Conservation (phyloP, 2,329 filamentous ascomycete genomes). For the Fusarium sp. region DNA sequence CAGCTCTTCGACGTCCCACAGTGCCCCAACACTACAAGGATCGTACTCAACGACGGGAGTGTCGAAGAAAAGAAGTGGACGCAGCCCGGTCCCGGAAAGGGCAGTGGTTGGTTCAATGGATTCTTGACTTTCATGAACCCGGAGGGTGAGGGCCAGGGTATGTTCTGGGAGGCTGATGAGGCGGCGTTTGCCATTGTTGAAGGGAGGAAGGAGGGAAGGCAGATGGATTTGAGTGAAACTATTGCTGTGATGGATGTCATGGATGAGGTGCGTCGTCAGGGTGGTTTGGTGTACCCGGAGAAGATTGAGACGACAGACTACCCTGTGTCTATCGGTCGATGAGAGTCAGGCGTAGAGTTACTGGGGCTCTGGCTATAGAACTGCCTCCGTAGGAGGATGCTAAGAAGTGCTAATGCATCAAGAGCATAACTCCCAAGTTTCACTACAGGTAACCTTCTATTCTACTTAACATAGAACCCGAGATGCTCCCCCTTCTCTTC, state of each 20-base stretch:
- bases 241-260: slow-evolving; percentile 83
- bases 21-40: slow-evolving; percentile 71
- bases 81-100: slow-evolving; percentile 58
- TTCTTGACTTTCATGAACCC: slow-evolving; percentile 50
- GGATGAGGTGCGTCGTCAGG: slow-evolving; percentile 65
- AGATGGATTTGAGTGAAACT: slow-evolving; percentile 78
- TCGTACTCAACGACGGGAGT: slow-evolving; percentile 65
- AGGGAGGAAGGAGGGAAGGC: slow-evolving; percentile 78
- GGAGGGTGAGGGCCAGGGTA: slow-evolving; percentile 74
- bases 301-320: slow-evolving; percentile 19
- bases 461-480: too few relatives aligned
- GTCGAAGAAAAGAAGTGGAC: slow-evolving; percentile 61
- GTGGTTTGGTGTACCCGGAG: slow-evolving; percentile 63
- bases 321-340: not conserved
- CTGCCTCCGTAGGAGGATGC: not conserved
- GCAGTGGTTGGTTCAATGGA: slow-evolving; percentile 27
- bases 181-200: slow-evolving; percentile 78
- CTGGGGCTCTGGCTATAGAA: not conserved
- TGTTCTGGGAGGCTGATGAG: slow-evolving; percentile 90
- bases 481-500: not conserved
- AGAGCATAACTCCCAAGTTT: too few relatives aligned
- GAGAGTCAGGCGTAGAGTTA: not conserved
- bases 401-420: too few relatives aligned
- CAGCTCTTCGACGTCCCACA: slow-evolving; percentile 78
- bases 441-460: too few relatives aligned